Evolutionary conservation across 345 rosid genomes (phyloP), one percentile per base, ranked within the genome.

Genomic region (Syzygium aqueum): DNA sequence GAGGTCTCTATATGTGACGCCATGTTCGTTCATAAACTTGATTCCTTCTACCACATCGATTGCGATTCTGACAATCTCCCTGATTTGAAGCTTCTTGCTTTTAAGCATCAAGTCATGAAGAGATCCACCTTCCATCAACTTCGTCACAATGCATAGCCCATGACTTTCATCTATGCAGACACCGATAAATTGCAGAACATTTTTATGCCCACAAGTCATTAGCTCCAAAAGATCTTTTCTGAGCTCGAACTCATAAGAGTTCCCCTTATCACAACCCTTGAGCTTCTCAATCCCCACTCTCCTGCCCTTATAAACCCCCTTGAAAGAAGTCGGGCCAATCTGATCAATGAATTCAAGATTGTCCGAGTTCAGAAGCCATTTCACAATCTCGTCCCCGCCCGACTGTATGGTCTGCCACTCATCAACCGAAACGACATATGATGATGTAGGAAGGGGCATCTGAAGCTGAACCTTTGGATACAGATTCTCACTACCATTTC

Each of bases 221-320:
- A 97, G 93, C 91, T 94, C 97, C 92, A 97, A 92, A 85, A 94
- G 93, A 89, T 95, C 97, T 91, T 92, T 95, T 46, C 96, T 93
- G 85, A 97, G 94, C 90, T 93, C 96, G 88, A 97, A 96, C 88
- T 95, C 95, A 77, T 95, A 95, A 23, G 95, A 90, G 88, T 95
- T 97, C 88, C 99, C 99, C 90, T 97, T 97, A 63, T 96, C 99
- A 87, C 98, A 97, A 53, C 99, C 99, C 94, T 96, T 96, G 86
- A 96, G 94, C 93, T 96, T 97, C 93, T 97, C 98, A 9, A 96
- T 96, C 85, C 92, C 97, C 80, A 97, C 97, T 84, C 91, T 91
- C 89, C 92, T 96, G 2, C 98, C 98, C 91, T 89, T 94, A 91
- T 94, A 95, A 54, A 91, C 87, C 53, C 99, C 98, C 92, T 94